phyloP scores from a whole-genome alignment of 805 yeast species.

The Lachancea nothofagi region DNA sequence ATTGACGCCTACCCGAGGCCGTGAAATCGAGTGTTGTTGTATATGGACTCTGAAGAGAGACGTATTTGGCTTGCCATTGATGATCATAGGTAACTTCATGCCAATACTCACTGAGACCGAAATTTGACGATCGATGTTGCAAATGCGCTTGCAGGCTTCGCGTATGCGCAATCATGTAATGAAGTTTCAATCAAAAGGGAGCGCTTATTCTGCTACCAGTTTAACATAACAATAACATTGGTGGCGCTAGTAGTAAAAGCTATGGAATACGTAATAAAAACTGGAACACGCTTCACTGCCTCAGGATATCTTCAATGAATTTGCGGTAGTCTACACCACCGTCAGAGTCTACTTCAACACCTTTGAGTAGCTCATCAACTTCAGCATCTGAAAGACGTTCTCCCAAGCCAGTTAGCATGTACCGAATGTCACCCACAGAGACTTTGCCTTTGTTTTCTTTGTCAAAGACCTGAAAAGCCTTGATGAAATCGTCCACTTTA shows the following conservation, averaged over 20 bases:
- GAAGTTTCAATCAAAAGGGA: too few relatives aligned
- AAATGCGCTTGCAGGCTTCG: too few relatives aligned
- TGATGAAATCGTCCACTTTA: conserved; percentile 65
- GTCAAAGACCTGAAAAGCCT: conserved; percentile 96
- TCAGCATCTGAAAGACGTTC: conserved; percentile 87
- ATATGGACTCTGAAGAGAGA: conserved; percentile 93
- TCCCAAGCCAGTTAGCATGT: conserved; percentile 91
- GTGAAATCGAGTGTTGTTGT: conserved; percentile 65
- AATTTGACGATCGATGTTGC: too few relatives aligned
- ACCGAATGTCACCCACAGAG: conserved; percentile 94
- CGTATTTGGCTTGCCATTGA: conserved; percentile 94
- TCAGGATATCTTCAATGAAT: conserved; percentile 87
- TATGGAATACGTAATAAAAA: not conserved
- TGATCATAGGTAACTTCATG: conserved; percentile 89
- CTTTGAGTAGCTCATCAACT: conserved; percentile 93
- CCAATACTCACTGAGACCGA: conserved; percentile 44
- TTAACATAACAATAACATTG: too few relatives aligned
- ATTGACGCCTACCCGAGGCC: conserved; percentile 48
- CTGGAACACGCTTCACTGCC: conserved; percentile 49
- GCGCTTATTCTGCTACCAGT: too few relatives aligned
- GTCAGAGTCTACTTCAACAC: conserved; percentile 87
- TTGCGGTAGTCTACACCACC: conserved; percentile 94
- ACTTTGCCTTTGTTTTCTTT: conserved; percentile 93
- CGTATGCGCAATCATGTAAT: too few relatives aligned
- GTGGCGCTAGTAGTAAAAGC: not conserved